Conservation (phyloP, 2,329 filamentous ascomycete species). For the Xylariales sp. region DNA sequence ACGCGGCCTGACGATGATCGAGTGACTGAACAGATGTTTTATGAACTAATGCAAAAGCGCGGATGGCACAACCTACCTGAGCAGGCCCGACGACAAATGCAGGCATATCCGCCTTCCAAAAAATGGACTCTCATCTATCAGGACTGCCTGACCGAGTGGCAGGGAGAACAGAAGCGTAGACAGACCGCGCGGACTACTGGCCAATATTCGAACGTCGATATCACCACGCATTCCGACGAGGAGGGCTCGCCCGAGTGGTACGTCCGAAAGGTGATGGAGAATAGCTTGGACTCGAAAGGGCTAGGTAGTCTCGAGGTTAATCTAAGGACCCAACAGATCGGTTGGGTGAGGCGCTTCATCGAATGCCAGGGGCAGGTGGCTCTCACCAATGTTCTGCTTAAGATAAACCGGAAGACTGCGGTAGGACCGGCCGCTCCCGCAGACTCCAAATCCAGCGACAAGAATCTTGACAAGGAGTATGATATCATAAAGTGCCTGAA, state of each 20-base stretch:
- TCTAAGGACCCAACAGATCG: conserved; percentile 93
- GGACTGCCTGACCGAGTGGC: conserved; percentile 91
- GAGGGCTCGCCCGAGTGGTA: conserved; percentile 99
- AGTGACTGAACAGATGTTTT: conserved; percentile 89
- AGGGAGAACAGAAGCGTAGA: conserved; percentile 91
- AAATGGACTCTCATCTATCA: conserved; percentile 99
- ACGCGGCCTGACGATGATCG: conserved; percentile 82
- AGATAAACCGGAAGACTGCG: conserved; percentile 89
- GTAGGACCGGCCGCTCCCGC: conserved; percentile 75
- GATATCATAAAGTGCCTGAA: conserved; percentile 98
- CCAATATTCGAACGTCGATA: conserved; percentile 75
- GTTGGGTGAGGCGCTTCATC: conserved; percentile 96
- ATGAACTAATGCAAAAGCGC: conserved; percentile 95
- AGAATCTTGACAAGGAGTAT: conserved; percentile 90
- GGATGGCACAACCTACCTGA: conserved; percentile 98
- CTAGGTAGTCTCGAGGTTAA: conserved; percentile 94
- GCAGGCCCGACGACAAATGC: conserved; percentile 93
- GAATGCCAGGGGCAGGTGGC: conserved; percentile 98
- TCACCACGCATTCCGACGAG: conserved; percentile 85
- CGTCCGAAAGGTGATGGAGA: conserved; percentile 95
- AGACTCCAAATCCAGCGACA: conserved; percentile 70
- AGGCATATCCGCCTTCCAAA: conserved; percentile 91
- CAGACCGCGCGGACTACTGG: conserved; percentile 78
- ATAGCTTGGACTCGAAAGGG: conserved; percentile 90
- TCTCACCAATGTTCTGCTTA: conserved; percentile 90